Conservation (phyloP, 2,329 filamentous ascomycete genomes). For the Alternaria burnsii region DNA sequence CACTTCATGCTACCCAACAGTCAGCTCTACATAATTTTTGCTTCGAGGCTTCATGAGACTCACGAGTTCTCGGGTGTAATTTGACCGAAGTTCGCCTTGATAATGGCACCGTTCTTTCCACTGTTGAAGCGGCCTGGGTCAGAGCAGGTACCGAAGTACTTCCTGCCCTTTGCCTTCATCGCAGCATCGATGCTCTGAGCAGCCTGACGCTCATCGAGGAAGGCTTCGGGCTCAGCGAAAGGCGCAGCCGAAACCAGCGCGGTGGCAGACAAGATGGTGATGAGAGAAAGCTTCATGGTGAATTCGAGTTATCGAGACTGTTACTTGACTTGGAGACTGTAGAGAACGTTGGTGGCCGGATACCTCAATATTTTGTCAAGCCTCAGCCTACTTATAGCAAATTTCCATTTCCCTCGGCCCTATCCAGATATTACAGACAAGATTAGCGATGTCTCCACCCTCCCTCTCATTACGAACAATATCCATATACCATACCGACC, state of each 20-base stretch:
- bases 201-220: slow-evolving; percentile 43
- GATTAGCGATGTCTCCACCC: background rate
- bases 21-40: background rate
- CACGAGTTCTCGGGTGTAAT: slow-evolving; percentile 71
- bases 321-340: background rate
- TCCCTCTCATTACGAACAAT: background rate
- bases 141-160: slow-evolving; percentile 69
- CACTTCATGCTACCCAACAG: slow-evolving; percentile 68
- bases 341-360: background rate
- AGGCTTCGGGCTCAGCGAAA: slow-evolving; percentile 39
- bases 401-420: background rate
- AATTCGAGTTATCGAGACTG: background rate
- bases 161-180: slow-evolving; percentile 70
- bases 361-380: background rate
- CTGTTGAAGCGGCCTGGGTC: slow-evolving; percentile 64
- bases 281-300: slow-evolving; percentile 46
- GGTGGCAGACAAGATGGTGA: slow-evolving; percentile 39
- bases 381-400: slow-evolving; percentile 11
- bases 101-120: slow-evolving; percentile 64
- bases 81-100: slow-evolving; percentile 70
- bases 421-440: background rate
- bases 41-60: background rate
- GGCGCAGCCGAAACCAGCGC: slow-evolving; percentile 40
- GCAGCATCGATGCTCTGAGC: slow-evolving; percentile 62
- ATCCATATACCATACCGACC: background rate